Evolutionary conservation across 306 rosid genomes (phyloP), one percentile per base, ranked within the genome.

Genomic region (Cicer chorassanicum): DNA sequence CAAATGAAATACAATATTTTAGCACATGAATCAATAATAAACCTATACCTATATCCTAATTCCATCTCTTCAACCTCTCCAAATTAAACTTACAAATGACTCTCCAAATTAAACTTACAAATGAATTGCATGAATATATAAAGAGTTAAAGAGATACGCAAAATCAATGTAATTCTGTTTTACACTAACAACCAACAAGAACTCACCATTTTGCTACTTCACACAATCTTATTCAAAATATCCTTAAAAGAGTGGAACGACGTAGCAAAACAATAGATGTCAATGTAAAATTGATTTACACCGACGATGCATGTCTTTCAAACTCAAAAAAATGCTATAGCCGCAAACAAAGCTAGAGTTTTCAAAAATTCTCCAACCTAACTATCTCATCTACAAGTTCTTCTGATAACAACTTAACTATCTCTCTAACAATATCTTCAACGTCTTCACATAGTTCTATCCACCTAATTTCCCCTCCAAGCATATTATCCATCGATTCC

Each of bases 381-480:
- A 81, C 77, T 55, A 91, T 61, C 88, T 91, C 96, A 6, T 78
- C 69, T 34, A 73, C 80, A 60, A 95, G 93, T 79, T 90, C 96
- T 65, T 86, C 88, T 21, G 88, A 42, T 80, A 90, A 85, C 43
- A 81, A 77, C 42, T 81, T 74, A 81, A 84, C 98, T 78, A 90
- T 70, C 79, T 95, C 91, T 45, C 36, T 76, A 85, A 86, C 91
- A 57, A 89, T 80, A 74, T 53, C 72, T 77, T 85, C 91, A 45
- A 87, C 79, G 67, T 89, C 89, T n/a, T 84, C 87, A 70, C 80
- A 81, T 82, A 95, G 68, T 48, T 90, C 96, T 75, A 81, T 39
- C 90, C 86, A 84, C 7, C 76, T 84, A 6, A 90, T 71, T 67
- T 85, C 93, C 45, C 88, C 86, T 56, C 78, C 84, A 10, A 87